Evolutionary conservation across 192 early-diverging fungal species (phyloP).

Genomic region (Coemansia nantahalensis): DNA sequence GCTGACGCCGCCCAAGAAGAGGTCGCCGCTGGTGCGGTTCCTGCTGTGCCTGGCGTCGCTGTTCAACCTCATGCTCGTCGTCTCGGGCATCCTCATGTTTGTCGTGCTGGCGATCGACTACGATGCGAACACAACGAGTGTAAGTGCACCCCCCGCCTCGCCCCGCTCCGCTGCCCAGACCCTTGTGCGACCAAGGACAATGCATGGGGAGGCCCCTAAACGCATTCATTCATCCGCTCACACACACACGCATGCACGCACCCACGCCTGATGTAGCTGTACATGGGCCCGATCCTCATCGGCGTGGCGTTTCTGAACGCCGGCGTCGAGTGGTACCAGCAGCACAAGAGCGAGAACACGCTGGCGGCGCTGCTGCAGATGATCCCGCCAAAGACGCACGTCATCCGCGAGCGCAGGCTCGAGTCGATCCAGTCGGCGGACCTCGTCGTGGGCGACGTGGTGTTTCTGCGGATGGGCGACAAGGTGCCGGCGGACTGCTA

Average conservation of each 20-base stretch:
- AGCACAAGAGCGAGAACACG: slow-evolving; percentile 84
- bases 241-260: no score
- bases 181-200: no score
- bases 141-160: slow-evolving; percentile 4
- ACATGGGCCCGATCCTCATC: slow-evolving; percentile 88
- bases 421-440: slow-evolving; percentile 64
- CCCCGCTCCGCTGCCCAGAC: no score
- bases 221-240: no score
- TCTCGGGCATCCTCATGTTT: slow-evolving; percentile 78
- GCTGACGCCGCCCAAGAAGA: slow-evolving; percentile 83
- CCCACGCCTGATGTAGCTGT: no score
- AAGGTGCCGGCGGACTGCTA: slow-evolving; percentile 92
- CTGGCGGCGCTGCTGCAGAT: slow-evolving; percentile 90
- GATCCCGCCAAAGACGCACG: slow-evolving; percentile 83
- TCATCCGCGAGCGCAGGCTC: slow-evolving; percentile 73
- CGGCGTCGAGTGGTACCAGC: slow-evolving; percentile 89
- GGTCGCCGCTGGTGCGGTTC: slow-evolving; percentile 72
- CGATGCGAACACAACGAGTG: slow-evolving; percentile 71
- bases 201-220: no score
- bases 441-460: slow-evolving; percentile 85
- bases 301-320: slow-evolving; percentile 88
- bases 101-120: slow-evolving; percentile 78
- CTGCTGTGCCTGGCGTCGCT: slow-evolving; percentile 69
- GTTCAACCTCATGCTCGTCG: slow-evolving; percentile 88
- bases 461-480: slow-evolving; percentile 88